These are phyloP conservation scores for Nyctanthes arbortristis DNA, from an alignment of 257 asterid species.

Conservation along the genomic window DNA sequence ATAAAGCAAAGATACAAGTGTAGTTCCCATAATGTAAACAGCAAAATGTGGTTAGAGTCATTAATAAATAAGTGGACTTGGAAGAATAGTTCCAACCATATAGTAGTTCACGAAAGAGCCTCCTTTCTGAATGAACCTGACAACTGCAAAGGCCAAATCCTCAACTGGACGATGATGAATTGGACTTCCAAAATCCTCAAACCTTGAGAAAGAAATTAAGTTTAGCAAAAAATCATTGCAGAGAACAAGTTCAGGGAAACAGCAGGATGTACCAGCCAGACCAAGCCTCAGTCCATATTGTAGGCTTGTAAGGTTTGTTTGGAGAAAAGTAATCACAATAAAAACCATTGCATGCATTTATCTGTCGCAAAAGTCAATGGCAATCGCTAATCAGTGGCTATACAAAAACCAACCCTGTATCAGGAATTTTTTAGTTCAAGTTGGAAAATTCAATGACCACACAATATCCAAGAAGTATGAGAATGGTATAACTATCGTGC, in stretches of 20 bases:
- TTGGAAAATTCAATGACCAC: no score
- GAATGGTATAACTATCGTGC: background rate
- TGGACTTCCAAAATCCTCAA: conserved; percentile 85
- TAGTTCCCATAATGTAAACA: background rate
- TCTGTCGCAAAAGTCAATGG: conserved; percentile 47
- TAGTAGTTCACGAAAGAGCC: conserved; percentile 94
- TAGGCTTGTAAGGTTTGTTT: conserved; percentile 88
- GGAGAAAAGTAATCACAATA: conserved; percentile 91
- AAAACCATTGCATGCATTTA: conserved; percentile 93
- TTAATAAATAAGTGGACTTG: background rate
- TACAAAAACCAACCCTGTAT: background rate
- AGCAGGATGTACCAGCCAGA: conserved; percentile 72
- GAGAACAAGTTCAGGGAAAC: background rate
- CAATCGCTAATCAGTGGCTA: background rate
- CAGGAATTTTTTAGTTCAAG: no score
- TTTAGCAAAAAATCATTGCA: background rate
- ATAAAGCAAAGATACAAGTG: background rate
- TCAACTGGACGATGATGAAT: conserved; percentile 93
- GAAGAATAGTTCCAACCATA: conserved; percentile 51
- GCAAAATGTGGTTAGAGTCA: background rate
- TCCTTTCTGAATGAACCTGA: conserved; percentile 90
- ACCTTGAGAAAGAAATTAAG: conserved; percentile 46
- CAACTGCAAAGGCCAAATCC: conserved; percentile 93
- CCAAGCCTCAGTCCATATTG: conserved; percentile 98
- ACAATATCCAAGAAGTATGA: conserved; percentile 7